Evolutionary conservation across 2,329 filamentous ascomycete species (phyloP).

Genomic region (Clonostachys rhizophaga): DNA sequence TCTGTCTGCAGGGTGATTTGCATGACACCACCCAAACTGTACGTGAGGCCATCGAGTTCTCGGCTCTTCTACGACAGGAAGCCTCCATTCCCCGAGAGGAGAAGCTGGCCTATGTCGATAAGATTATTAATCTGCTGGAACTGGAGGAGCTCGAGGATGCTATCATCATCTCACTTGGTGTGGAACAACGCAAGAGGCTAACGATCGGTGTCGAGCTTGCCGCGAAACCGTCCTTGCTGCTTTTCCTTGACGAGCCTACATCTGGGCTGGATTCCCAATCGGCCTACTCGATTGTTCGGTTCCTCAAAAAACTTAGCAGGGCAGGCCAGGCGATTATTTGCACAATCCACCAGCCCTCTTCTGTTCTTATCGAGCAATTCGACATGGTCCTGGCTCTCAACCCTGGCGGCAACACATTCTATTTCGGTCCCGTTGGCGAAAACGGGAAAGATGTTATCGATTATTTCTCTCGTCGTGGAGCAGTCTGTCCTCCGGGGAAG

Average conservation of each 20-base stretch:
- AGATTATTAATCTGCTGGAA: conserved; percentile 59
- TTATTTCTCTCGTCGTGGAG: conserved; percentile 56
- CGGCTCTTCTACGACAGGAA: conserved; percentile 57
- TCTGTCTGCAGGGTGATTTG: conserved; percentile 56
- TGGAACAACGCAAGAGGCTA: conserved; percentile 49
- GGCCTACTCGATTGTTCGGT: conserved; percentile 53
- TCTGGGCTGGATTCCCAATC: conserved; percentile 51
- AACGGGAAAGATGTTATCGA: conserved; percentile 37
- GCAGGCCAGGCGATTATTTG: conserved; percentile 54
- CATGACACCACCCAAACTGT: conserved; percentile 61
- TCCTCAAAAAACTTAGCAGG: conserved; percentile 52
- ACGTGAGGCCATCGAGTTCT: conserved; percentile 60
- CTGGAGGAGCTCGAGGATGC: conserved; percentile 60
- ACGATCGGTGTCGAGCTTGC: conserved; percentile 51
- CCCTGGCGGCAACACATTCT: conserved; percentile 45
- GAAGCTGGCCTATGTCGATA: conserved; percentile 63
- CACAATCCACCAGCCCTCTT: conserved; percentile 53
- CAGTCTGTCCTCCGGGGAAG: conserved; percentile 54
- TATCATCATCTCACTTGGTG: conserved; percentile 51
- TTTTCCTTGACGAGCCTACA: conserved; percentile 57
- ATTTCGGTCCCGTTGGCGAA: conserved; percentile 46
- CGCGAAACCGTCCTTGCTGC: conserved; percentile 49
- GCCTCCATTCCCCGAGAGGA: conserved; percentile 49
- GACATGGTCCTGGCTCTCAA: conserved; percentile 48
- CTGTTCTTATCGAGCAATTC: conserved; percentile 48